Percentiles rank a stretch among this genome's conserved stretches.
These are phyloP conservation scores for Periconia sp. DNA, from an alignment of 2,329 filamentous ascomycete species.

Conservation along the genomic window DNA sequence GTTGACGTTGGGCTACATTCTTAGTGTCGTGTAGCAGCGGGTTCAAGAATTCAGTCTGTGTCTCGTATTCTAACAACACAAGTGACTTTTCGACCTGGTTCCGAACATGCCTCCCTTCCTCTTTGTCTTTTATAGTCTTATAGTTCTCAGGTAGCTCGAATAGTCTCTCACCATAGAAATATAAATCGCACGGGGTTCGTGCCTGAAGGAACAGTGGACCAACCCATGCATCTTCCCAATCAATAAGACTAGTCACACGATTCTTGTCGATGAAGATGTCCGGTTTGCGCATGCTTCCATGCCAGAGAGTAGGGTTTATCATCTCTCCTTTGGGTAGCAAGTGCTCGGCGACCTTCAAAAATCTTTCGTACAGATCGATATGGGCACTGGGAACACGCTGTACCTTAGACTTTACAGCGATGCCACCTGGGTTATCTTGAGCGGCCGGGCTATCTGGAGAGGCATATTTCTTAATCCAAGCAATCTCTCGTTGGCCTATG, in stretches of 20 bases:
- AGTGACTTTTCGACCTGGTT: too few species aligned
- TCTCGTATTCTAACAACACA: too few species aligned
- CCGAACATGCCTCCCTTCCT: too few species aligned
- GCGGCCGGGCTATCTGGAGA: constrained; percentile 20
- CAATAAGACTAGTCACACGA: constrained; percentile 44
- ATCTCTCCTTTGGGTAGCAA: constrained; percentile 25
- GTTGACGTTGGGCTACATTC: constrained; percentile 23
- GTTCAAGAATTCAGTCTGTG: too few species aligned
- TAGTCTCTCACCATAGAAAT: too few species aligned
- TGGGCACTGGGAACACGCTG: constrained; percentile 27
- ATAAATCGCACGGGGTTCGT: constrained; percentile 27
- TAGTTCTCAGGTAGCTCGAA: too few species aligned
- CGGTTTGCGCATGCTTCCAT: constrained; percentile 10
- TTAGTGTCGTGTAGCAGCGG: constrained; percentile 1
- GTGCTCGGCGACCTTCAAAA: constrained; percentile 30
- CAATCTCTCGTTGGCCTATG: constrained; percentile 36
- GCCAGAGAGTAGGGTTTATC: constrained; percentile 40
- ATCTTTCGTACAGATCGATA: constrained; percentile 37
- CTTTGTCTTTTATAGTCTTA: too few species aligned
- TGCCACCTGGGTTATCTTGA: constrained; percentile 14
- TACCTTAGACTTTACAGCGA: constrained; percentile 16
- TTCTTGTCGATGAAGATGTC: constrained; percentile 12
- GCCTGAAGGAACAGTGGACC: constrained; percentile 26
- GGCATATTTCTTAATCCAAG: constrained; percentile 26
- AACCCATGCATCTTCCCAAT: constrained; percentile 45